Conservation (phyloP, 2,329 filamentous ascomycete genomes). For the Triangularia setosa region DNA sequence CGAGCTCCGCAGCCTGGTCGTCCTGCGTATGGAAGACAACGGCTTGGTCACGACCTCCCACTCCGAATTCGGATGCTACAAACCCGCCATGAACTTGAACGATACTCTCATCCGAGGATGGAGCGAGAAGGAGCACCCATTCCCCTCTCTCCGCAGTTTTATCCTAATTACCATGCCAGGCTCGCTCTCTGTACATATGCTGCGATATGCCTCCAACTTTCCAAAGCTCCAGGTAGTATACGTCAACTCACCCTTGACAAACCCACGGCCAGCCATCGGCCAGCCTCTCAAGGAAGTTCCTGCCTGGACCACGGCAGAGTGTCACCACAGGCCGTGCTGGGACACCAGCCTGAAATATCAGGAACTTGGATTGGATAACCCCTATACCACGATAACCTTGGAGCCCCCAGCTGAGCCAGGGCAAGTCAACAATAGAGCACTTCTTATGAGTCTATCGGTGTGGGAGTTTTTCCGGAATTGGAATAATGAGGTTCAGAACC, state of each 20-base stretch:
- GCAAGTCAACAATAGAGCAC: neutral
- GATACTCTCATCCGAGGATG: neutral
- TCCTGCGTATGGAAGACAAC: neutral
- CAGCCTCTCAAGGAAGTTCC: neutral
- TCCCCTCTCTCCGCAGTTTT: neutral
- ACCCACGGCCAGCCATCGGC: neutral
- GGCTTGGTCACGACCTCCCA: neutral
- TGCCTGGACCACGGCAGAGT: neutral
- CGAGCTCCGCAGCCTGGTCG: neutral
- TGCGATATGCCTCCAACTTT: neutral
- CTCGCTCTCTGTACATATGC: neutral
- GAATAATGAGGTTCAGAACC: neutral
- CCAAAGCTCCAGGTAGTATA: neutral
- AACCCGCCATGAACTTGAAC: neutral
- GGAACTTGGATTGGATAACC: neutral
- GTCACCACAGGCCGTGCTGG: neutral
- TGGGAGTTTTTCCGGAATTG: neutral
- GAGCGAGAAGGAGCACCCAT: neutral
- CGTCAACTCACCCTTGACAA: neutral
- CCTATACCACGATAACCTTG: neutral
- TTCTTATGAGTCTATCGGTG: neutral
- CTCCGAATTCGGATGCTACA: neutral
- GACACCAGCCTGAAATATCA: neutral
- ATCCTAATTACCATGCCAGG: neutral
- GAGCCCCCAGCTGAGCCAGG: neutral